phyloP scores from a whole-genome alignment of 2,329 filamentous ascomycete species.

The Diaporthe eres region DNA sequence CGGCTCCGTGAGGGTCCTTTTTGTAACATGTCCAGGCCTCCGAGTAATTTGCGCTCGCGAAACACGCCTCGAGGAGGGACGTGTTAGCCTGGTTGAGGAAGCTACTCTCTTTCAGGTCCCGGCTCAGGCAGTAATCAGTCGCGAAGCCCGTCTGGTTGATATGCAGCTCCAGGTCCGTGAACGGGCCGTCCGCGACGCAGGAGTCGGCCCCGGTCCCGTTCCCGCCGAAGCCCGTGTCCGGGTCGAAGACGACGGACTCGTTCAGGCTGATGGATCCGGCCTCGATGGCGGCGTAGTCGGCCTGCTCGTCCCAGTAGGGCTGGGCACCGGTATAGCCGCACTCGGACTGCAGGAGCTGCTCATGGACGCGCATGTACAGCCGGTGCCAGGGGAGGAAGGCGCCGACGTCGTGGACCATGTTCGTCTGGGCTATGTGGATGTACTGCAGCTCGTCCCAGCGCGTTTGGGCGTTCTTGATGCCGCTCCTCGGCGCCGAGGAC shows the following conservation, averaged over 20 bases:
- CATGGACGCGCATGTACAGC: slow-evolving; percentile 50
- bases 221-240: slow-evolving; percentile 51
- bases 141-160: slow-evolving; percentile 23
- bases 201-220: slow-evolving; percentile 47
- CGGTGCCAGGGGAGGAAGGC: slow-evolving; percentile 55
- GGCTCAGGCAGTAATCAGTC: slow-evolving; percentile 18
- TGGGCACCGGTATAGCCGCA: slow-evolving; percentile 52
- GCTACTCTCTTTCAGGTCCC: slow-evolving; percentile 7
- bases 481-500: neutral
- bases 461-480: slow-evolving; percentile 15
- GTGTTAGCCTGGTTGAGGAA: slow-evolving; percentile 21
- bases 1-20: slow-evolving; percentile 11
- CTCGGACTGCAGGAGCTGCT: slow-evolving; percentile 48
- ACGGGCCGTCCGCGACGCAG: slow-evolving; percentile 48
- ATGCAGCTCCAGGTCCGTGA: neutral
- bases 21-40: slow-evolving; percentile 15
- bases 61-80: slow-evolving; percentile 29
- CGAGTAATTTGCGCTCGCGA: slow-evolving; percentile 21
- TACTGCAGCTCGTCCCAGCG: slow-evolving; percentile 32
- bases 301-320: slow-evolving; percentile 52
- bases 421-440: slow-evolving; percentile 40
- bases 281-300: slow-evolving; percentile 43
- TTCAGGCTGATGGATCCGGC: slow-evolving; percentile 18
- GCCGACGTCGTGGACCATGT: slow-evolving; percentile 44
- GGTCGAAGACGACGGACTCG: slow-evolving; percentile 50